Evolutionary conservation across 2,329 filamentous ascomycete species (phyloP).

Genomic region (Ceratocystiopsis sp.): DNA sequence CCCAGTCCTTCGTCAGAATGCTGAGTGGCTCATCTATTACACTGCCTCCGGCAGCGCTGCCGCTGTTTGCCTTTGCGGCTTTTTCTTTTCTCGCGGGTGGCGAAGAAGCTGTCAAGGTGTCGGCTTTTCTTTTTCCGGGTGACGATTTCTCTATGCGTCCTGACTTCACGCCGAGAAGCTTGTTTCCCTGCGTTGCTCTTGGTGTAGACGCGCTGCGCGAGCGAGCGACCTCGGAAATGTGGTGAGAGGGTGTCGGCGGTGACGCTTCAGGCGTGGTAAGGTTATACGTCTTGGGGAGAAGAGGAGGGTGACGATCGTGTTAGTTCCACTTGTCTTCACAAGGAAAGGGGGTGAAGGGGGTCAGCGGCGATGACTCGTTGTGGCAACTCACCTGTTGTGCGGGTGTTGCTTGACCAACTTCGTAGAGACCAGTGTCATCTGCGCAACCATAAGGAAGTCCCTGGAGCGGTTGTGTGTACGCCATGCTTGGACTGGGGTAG

Average conservation of each 20-base stretch:
- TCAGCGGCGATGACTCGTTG: too few species aligned
- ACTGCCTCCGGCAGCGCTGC: constrained; percentile 13
- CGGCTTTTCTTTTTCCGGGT: constrained; percentile 21
- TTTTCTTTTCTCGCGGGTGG: constrained; percentile 18
- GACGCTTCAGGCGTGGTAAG: constrained; percentile 17
- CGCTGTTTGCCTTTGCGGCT: constrained; percentile 19
- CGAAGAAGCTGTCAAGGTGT: constrained; percentile 2
- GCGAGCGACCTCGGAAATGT: constrained; percentile 13
- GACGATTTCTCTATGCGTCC: constrained; percentile 23
- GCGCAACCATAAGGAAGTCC: constrained; percentile 9
- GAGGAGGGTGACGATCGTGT: not conserved
- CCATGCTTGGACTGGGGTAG: constrained; percentile 14
- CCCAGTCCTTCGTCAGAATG: constrained; percentile 45
- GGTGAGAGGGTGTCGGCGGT: constrained; percentile 21
- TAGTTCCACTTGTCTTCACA: too few species aligned
- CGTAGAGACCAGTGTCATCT: constrained; percentile 2
- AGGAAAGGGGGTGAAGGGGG: too few species aligned
- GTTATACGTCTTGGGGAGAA: not conserved
- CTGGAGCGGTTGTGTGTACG: constrained; percentile 13
- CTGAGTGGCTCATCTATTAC: constrained; percentile 52
- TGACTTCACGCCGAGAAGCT: constrained; percentile 16
- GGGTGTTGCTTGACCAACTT: not conserved
- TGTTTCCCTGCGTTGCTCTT: constrained; percentile 16
- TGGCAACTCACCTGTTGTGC: constrained; percentile 4
- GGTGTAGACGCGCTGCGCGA: constrained; percentile 11